Base-by-base conservation (phyloP, 805 yeast species). In the Sugiyamaella valdiviana region DNA sequence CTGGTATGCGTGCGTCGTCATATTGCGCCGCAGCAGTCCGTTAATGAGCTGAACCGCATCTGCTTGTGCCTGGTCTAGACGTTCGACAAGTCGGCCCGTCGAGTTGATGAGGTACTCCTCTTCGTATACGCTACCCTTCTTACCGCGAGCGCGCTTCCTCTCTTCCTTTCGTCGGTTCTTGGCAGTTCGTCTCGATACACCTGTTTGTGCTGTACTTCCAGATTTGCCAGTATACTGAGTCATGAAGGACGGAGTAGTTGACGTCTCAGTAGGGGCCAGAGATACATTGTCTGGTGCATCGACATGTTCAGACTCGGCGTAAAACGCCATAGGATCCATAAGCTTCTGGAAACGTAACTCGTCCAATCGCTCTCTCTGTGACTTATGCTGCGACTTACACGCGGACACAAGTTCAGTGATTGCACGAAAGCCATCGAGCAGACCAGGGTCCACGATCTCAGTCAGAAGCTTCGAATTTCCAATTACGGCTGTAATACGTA, bases 191-290 rank as follows among this genome's bases (percentile, higher is more conserved):
- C 99, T 78, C 0, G 96, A 83, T 2, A 93, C 97, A 23, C 98
- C 97, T 0, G 99, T 93, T 62, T 85, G 85, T 3, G 98, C 98
- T 2, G 99, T 93, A 20, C 96, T 96, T 1, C 84, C 75, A 1
- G 98, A 90, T 67, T 91, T 90, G 54, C 98, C 99, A 0, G 99
- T 93, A 65, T 93, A 93, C 63, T 95, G 77, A 0, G 99, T 93
- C 70, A 88, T 86, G 65, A 90, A 87, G 0, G 98, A 89, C 36
- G 91, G 95, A 23, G 86, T 84, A 0, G 95, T 86, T 0, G 97
- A 87, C 0, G 95, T 82, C 64, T 89, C 97, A 0, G 96, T 85
- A 1, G 95, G 93, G 0, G 97, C 98, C 54, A 93, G 77, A 0
- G 98, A 90, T 7, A 93, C 93, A 63, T 90, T 86, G 65, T 93